A percentile compares a stretch with the other conserved stretches of the same genome.
Evolutionary conservation across 108 stramenopile species (phyloP).

Genomic region (Cyclotella choctawhatcheeana): DNA sequence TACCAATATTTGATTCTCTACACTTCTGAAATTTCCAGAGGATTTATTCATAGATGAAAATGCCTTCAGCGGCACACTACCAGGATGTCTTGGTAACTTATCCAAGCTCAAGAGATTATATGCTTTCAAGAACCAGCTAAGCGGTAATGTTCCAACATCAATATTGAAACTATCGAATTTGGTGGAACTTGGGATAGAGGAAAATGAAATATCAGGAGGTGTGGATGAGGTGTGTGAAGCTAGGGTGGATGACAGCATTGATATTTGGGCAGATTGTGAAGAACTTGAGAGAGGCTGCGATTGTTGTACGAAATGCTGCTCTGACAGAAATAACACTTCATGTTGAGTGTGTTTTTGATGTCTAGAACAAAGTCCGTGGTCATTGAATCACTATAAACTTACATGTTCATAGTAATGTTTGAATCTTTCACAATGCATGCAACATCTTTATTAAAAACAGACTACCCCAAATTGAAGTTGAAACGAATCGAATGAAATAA

Average conservation of each 20-base stretch:
- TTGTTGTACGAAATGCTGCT: constrained; percentile 44
- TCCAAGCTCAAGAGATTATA: constrained; percentile 29
- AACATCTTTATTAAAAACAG: no score
- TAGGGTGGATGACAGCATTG: not conserved
- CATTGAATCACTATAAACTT: no score
- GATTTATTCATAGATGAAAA: constrained; percentile 45
- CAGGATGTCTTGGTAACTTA: constrained; percentile 29
- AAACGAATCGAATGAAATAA: no score
- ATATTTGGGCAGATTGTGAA: constrained; percentile 43
- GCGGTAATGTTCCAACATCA: constrained; percentile 32
- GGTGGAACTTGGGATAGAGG: constrained; percentile 43
- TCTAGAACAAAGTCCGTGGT: not conserved
- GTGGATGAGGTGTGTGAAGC: constrained; percentile 22
- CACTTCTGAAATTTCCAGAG: constrained; percentile 6
- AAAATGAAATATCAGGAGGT: constrained; percentile 42
- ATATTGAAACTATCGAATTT: constrained; percentile 35
- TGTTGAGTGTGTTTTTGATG: not conserved
- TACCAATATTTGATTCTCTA: not conserved
- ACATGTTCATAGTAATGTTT: no score
- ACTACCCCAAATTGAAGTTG: no score
- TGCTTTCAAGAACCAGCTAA: constrained; percentile 42
- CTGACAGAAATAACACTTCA: constrained; percentile 8
- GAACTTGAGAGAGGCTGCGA: constrained; percentile 41
- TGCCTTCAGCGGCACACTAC: constrained; percentile 36
- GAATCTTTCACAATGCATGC: no score